Conservation (phyloP, 306 rosid species). For the Begonia peltatifolia region DNA sequence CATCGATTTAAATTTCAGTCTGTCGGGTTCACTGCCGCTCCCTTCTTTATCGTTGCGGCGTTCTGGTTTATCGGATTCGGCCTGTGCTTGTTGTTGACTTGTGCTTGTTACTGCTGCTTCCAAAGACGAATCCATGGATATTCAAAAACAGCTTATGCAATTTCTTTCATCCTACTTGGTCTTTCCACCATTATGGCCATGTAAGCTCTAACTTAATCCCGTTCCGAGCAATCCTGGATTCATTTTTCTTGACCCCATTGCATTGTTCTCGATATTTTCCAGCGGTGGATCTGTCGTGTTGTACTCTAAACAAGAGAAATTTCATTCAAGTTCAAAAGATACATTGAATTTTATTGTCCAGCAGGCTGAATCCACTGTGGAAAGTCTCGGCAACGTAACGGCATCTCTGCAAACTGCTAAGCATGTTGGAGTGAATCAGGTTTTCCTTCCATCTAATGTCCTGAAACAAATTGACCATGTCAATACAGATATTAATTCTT, state of each 20-base stretch:
- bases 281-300: conserved; percentile 35
- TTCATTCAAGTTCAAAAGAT: conserved; percentile 34
- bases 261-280: not conserved
- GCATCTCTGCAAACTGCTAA: conserved; percentile 50
- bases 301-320: conserved; percentile 57
- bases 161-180: conserved; percentile 19
- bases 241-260: too few relatives aligned
- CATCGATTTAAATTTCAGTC: conserved; percentile 22
- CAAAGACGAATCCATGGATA: conserved; percentile 6
- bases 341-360: conserved; percentile 44
- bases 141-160: conserved; percentile 15
- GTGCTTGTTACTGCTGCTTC: conserved; percentile 18
- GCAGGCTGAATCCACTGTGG: conserved; percentile 38
- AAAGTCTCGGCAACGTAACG: conserved; percentile 44
- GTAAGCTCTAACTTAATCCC: conserved; percentile 11
- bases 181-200: conserved; percentile 25
- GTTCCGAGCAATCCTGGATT: not conserved
- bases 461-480: conserved; percentile 34
- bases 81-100: conserved; percentile 17
- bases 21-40: conserved; percentile 45
- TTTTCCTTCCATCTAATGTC: conserved; percentile 40
- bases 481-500: conserved; percentile 31
- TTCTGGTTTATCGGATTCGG: conserved; percentile 43
- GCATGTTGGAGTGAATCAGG: conserved; percentile 35
- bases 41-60: conserved; percentile 37